These are phyloP conservation scores for Tephrocybe sp. DNA, from an alignment of 768 basidiomycete genomes.

Conservation along the genomic window DNA sequence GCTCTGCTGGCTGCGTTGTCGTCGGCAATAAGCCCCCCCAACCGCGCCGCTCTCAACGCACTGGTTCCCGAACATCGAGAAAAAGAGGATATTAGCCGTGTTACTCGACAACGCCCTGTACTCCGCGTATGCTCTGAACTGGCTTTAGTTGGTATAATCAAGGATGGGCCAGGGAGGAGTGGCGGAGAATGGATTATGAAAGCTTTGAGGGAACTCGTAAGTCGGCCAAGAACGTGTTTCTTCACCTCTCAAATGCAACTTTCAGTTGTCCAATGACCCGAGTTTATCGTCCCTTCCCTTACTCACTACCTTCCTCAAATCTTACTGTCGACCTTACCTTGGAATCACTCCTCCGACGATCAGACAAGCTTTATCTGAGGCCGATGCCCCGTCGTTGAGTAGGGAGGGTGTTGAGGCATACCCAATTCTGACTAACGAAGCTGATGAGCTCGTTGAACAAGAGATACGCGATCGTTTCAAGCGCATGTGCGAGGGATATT, in stretches of 20 bases:
- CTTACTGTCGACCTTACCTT: conserved; percentile 86
- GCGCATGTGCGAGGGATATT: conserved; percentile 92
- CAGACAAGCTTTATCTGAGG: conserved; percentile 58
- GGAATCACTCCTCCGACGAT: conserved; percentile 61
- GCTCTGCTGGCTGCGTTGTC: conserved; percentile 62
- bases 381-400: conserved; percentile 49
- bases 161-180: conserved; percentile 66
- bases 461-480: conserved; percentile 88
- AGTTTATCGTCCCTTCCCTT: conserved; percentile 85
- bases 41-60: conserved; percentile 52
- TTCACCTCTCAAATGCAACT: conserved; percentile 9
- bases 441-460: conserved; percentile 78
- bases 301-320: conserved; percentile 89
- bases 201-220: conserved; percentile 78
- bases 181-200: conserved; percentile 92
- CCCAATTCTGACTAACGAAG: conserved; percentile 45
- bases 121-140: conserved; percentile 89
- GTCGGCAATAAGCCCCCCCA: conserved; percentile 57
- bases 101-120: conserved; percentile 81
- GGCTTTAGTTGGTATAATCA: conserved; percentile 83
- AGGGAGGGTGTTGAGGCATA: conserved; percentile 33
- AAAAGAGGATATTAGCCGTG: conserved; percentile 82
- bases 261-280: conserved; percentile 85
- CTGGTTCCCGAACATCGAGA: conserved; percentile 80
- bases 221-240: conserved; percentile 22